Evolutionary conservation across 306 rosid species (phyloP), one percentile per base, ranked within the genome.

Genomic region (Prunus padus): DNA sequence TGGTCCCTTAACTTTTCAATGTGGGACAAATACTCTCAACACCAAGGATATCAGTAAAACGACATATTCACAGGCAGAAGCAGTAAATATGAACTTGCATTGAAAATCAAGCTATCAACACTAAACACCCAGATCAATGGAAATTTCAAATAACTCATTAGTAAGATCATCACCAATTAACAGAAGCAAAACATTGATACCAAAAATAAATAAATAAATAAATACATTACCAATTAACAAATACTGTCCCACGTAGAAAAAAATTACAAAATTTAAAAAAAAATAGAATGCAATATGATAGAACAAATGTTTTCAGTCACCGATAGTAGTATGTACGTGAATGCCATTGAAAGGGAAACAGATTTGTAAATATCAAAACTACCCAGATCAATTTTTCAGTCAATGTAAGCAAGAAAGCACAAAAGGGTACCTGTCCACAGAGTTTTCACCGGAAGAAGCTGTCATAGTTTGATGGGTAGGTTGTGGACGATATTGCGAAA

Each of bases 391-490:
- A 10, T 60, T 18, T n/a, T 44, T 18, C 26, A 3, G 57, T 20
- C 61, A 69, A 26, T 26, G 11, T 37, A 37, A 28, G 76, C 45
- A n/a, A 14, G 9, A 11, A 22, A 33, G 19, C 33, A 20, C 3
- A 31, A 3, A 55, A n/a, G 10, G 3, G 68, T 79, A 91, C 94
- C 92, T 82, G 54, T 74, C 82, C 16, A 65, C 56, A 67, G 72
- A 73, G 62, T 85, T 86, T 31, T 80, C 78, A 26, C 82, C 30
- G 65, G 69, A 61, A 16, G 88, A 37, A 30, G 80, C 86, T n/a
- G 89, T 85, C 96, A 90, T 91, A 14, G 82, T 67, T 75, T 60
- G 82, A 73, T 60, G 46, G 60, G 37, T 20, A 45, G 42, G 9
- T 16, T 1, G 4, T 6, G 51, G 72, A 14, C 7, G 28, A 37